Base-by-base conservation (phyloP, 192 early-diverging fungal species). In the Mortierella antarctica region DNA sequence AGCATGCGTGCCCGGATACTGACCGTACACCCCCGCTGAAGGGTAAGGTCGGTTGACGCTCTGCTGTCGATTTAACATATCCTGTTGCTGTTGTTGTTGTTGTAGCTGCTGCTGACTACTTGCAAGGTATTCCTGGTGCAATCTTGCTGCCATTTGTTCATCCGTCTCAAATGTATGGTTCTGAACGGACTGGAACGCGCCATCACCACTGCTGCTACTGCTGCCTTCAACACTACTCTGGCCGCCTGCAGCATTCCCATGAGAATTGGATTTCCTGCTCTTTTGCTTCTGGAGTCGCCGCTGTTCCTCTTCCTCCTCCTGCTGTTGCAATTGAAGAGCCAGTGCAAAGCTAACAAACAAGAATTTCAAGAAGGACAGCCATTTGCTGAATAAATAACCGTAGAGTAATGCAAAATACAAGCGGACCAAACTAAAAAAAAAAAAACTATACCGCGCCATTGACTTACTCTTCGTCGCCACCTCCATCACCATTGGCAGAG, bases 401-500 rank as follows among this genome's bases (percentile, higher is more conserved):
- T 17, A 20, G 7, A 39, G 48, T 41, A 9, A 41, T 44, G 11
- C 18, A 21, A 17, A 23, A 54, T n/a, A 39, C 23, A 4, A 55
- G 6, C 15, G 39, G n/a, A 44, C 15, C 31, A 51, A 42, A 1
- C 44, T 41, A 7, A 55, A 7, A 71, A 15, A 53, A 44, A 69
- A 46, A 41, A 20, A 46, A 44, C 0, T 39, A 2, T 20, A 20
- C 20, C 20, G 54, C 54, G n/a, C 7, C 14, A 56, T 56, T 56
- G 4, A 60, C 81, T 65, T 75, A 83, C 83, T 85, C 83, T 75
- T 85, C 79, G 46, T 85, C 83, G 20, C 83, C 83, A 49, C 83
- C 83, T n/a, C 77, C 83, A 52, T 65, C 57, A 8, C 62, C 61
- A 21, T 66, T 21, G 5, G 50, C 48, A 17, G 67, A 50, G 13